Evolutionary conservation across 1,139 yeast species (phyloP), one percentile per base, ranked within the genome.

Genomic region (Diutina pseudorugosa): DNA sequence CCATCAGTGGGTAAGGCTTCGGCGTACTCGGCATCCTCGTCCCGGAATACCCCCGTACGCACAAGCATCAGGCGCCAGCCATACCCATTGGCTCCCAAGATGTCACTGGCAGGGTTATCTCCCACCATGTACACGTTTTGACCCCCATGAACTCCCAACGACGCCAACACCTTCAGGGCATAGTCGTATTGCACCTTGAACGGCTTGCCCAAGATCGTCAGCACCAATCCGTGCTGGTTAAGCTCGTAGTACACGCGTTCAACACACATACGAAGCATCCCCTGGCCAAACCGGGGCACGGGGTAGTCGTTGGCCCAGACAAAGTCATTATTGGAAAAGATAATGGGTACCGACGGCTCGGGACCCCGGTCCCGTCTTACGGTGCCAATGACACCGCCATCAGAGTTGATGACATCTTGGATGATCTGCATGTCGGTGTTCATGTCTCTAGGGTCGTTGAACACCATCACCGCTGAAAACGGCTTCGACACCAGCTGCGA

Each of bases 81-180:
- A 63, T 82, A 82, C 54, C 73, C 73, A 61, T 85, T 84, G 1
- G 96, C 98, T 0, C 98, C 98, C 56, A 76, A 75, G 51, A 93
- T 93, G 63, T 93, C 98, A 52, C 91, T 82, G 27, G 84, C 93
- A 2, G 97, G 98, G 65, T 93, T 93, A 67, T 93, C 98, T 25
- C 98, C 98, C 33, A 93, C 87, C 98, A 93, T 93, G 68, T 76
- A 91, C 2, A 93, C 85, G n/a, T 58, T 52, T 9, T 53, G 52
- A 20, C 6, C 40, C 7, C 54, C 58, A 41, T 56, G 52, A 18
- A 58, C 56, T 23, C 62, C 56, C 52, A 61, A 55, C 18, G 60
- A 60, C 7, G 61, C 51, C 19, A 79, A 55, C 53, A 70, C 70
- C 18, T 66, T 57, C 48, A 77, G 66, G 0, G 97, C 96, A 66